Base-by-base conservation (phyloP, 345 rosid genomes). In the Bruguiera parviflora region DNA sequence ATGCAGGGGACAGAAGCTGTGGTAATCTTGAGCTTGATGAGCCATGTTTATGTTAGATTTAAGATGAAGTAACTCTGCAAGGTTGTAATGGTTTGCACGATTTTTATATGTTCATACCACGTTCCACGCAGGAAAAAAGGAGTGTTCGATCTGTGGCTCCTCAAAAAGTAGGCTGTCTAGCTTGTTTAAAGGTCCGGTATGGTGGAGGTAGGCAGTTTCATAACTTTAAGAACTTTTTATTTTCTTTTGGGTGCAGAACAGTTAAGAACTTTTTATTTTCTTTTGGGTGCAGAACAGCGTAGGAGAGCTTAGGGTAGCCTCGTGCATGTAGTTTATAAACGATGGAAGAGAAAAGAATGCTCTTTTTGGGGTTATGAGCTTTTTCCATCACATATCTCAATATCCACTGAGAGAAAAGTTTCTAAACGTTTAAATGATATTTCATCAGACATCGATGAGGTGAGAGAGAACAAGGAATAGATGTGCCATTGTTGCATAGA, bases 401-500 rank as follows among this genome's bases (percentile, higher is more conserved):
- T 37, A 37, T 8, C 9, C 43, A 37, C 1, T 37, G 43, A 37
- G 9, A 37, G 6, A 27, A 16, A 70, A 33, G 18, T 52, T 31
- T 11, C 27, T 8, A 28, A 31, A 3, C 19, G 19, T 31, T 19
- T 3, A 18, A 7, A 22, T 67, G 68, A 64, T 53, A 9, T 24
- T 53, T 25, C 43, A 18, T 16, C 64, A 79, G 83, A 82, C 61
- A 47, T 79, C 37, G 86, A 82, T 31, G 79, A 77, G 31, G 83
- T 74, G 46, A 77, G 71, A 46, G 71, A 77, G 68, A 69, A 79
- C 46, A 79, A 77, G 71, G 66, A 79, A 19, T 82, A 83, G 86
- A 77, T 72, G 83, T 82, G 86, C 65, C 86, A 83, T 72, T 81
- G 79, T 64, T 82, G 83, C 71, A 63, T 82, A 52, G 86, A 82